These are phyloP conservation scores for Tephrocybe sp. DNA, from an alignment of 768 basidiomycete genomes.

Conservation along the genomic window DNA sequence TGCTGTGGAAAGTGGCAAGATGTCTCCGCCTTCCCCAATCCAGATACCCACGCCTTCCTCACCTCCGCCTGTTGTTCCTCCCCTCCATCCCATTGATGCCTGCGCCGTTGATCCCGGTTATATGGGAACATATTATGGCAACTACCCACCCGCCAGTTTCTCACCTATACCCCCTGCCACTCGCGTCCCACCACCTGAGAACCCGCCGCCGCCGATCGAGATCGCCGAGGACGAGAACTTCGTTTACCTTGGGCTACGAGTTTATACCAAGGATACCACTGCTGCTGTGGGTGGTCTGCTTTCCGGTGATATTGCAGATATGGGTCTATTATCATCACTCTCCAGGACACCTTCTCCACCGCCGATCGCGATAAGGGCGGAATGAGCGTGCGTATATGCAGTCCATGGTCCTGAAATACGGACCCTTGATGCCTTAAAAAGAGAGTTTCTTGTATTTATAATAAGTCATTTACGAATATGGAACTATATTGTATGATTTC, in stretches of 20 bases:
- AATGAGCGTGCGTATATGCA: too few species aligned
- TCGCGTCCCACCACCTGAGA: neutral
- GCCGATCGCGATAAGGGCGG: neutral
- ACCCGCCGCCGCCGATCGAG: constrained; percentile 12
- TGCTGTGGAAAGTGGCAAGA: neutral
- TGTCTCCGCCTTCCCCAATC: neutral
- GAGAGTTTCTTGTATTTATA: too few species aligned
- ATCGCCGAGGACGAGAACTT: constrained; percentile 34
- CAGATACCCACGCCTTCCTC: neutral
- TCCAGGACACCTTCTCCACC: constrained; percentile 6
- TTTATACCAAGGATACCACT: constrained; percentile 45
- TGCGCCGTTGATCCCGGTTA: constrained; percentile 18
- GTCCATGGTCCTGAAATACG: too few species aligned
- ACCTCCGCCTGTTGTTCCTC: constrained; percentile 3
- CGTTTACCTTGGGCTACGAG: constrained; percentile 39
- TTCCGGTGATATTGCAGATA: constrained; percentile 5
- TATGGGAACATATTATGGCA: neutral
- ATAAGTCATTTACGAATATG: too few species aligned
- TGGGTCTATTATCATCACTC: neutral
- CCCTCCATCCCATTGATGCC: constrained; percentile 3
- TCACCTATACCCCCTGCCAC: constrained; percentile 6
- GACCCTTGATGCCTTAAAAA: too few species aligned
- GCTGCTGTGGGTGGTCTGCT: constrained; percentile 29
- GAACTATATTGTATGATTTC: too few species aligned
- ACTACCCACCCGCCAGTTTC: neutral